phyloP scores from a whole-genome alignment of 495 filamentous ascomycete species.

The Penicillium coffeae region DNA sequence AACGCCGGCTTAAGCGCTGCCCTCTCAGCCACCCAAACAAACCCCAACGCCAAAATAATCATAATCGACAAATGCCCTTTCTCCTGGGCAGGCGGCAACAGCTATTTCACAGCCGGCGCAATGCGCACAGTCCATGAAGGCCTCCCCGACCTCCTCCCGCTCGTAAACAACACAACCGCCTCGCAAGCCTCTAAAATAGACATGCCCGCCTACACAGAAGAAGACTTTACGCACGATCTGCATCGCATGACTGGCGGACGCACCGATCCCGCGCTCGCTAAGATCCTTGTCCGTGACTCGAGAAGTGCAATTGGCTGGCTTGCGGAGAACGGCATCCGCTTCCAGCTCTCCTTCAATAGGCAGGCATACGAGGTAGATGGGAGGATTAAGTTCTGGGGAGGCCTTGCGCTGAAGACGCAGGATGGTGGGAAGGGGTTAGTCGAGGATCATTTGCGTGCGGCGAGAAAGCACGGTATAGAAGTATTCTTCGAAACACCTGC shows the following conservation, averaged over 20 bases:
- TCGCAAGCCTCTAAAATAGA: slow-evolving; percentile 8
- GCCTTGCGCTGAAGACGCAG: slow-evolving; percentile 50
- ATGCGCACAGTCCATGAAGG: slow-evolving; percentile 45
- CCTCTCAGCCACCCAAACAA: slow-evolving; percentile 42
- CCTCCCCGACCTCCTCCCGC: slow-evolving; percentile 39
- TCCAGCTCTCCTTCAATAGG: slow-evolving; percentile 57
- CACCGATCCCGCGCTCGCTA: slow-evolving; percentile 39
- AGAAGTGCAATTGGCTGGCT: slow-evolving; percentile 53
- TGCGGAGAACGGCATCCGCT: slow-evolving; percentile 46
- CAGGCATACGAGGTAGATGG: slow-evolving; percentile 56
- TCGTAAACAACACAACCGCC: slow-evolving; percentile 36
- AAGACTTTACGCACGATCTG: slow-evolving; percentile 48
- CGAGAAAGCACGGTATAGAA: slow-evolving; percentile 33
- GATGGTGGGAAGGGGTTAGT: slow-evolving; percentile 58
- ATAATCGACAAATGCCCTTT: slow-evolving; percentile 46
- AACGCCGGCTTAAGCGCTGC: slow-evolving; percentile 59
- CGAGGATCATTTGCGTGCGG: slow-evolving; percentile 41
- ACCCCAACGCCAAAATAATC: slow-evolving; percentile 26
- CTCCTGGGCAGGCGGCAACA: slow-evolving; percentile 52
- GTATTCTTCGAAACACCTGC: slow-evolving; percentile 43
- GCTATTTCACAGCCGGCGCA: slow-evolving; percentile 53
- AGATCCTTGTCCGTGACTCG: slow-evolving; percentile 44
- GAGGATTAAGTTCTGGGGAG: slow-evolving; percentile 59
- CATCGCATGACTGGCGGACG: slow-evolving; percentile 45
- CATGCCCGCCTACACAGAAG: slow-evolving; percentile 33